Percentiles rank a stretch among this genome's conserved stretches.
These are phyloP conservation scores for Termitomyces sp. DNA, from an alignment of 768 basidiomycete genomes.

Conservation along the genomic window DNA sequence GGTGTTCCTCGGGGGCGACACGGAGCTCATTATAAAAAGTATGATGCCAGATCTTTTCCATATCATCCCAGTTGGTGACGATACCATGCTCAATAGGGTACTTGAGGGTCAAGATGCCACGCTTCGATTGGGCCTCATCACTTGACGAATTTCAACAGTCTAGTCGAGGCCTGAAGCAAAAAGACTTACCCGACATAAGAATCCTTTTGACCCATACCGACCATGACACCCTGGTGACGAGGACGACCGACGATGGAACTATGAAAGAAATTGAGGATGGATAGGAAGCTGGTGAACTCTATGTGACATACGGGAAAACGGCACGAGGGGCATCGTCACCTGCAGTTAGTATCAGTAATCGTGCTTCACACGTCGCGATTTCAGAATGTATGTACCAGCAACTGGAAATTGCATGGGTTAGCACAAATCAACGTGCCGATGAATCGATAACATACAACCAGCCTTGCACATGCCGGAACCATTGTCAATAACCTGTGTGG, in stretches of 20 bases:
- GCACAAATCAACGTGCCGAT: slow-evolving; percentile 11
- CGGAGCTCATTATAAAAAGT: slow-evolving; percentile 96
- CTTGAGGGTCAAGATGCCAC: slow-evolving; percentile 89
- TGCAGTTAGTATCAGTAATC: slow-evolving; percentile 22
- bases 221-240: slow-evolving; percentile 93
- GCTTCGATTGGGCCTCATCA: slow-evolving; percentile 91
- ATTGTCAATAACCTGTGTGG: slow-evolving; percentile 74
- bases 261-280: slow-evolving; percentile 3
- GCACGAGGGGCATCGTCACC: slow-evolving; percentile 89
- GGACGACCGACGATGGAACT: slow-evolving; percentile 94
- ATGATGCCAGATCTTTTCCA: slow-evolving; percentile 99
- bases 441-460: slow-evolving; percentile 66
- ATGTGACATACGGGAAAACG: slow-evolving; percentile 82
- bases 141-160: slow-evolving; percentile 30
- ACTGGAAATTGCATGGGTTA: slow-evolving; percentile 32
- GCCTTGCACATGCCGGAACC: slow-evolving; percentile 99
- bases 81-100: slow-evolving; percentile 94
- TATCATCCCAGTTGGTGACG: slow-evolving; percentile 98
- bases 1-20: slow-evolving; percentile 91
- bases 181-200: slow-evolving; percentile 83
- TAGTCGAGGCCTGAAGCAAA: neutral
- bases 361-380: neutral
- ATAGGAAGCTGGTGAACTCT: neutral
- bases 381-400: slow-evolving; percentile 42
- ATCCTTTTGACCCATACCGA: slow-evolving; percentile 95